Base-by-base conservation (phyloP, 257 asterid genomes). In the Paraleonurus japonicus region DNA sequence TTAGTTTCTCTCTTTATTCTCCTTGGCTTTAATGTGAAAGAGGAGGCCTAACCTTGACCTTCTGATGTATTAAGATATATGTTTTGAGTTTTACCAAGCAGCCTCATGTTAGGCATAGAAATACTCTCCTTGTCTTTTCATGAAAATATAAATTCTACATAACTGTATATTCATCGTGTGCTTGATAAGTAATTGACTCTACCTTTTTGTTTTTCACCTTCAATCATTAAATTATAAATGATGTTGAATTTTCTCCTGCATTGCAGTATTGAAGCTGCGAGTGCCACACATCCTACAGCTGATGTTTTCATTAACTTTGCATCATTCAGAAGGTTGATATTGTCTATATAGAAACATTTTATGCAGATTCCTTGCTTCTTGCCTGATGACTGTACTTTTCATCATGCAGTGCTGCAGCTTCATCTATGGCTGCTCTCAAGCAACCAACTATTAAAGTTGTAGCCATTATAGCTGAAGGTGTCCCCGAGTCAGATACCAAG, bases 241-340 rank as follows among this genome's bases (percentile, higher is more conserved):
- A 16, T 73, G 53, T 45, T 23, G 53, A 11, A 13, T 68, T 55
- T 69, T 76, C 39, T 75, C 54, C 13, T 27, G 13, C 65, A 19
- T 61, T 74, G 76, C 96, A 95, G 99, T 64, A 75, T 92, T 70
- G 98, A 92, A 77, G 94, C 97, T 5, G 98, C 99, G 53, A 85
- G 94, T 83, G 94, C 98, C 60, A 91, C 98, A 7, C 97, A 92
- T 73, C 97, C 99, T 30, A 95, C 94, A 1, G 98, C 99, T 57
- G 99, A 95, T 88, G 99, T 95, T 50, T 95, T 95, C 93, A 95
- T 95, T 55, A 92, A 95, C 85, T 95, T 95, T 71, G 99, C 99
- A 64, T 95, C 99, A 33, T 95, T 71, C 80, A 88, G 99, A 89
- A 95, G 99, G 99, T 95, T 83, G 39, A 82, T 80, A 26, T 35